Evolutionary conservation across 805 yeast species (phyloP).

Genomic region (Nakazawaea anatomiae): DNA sequence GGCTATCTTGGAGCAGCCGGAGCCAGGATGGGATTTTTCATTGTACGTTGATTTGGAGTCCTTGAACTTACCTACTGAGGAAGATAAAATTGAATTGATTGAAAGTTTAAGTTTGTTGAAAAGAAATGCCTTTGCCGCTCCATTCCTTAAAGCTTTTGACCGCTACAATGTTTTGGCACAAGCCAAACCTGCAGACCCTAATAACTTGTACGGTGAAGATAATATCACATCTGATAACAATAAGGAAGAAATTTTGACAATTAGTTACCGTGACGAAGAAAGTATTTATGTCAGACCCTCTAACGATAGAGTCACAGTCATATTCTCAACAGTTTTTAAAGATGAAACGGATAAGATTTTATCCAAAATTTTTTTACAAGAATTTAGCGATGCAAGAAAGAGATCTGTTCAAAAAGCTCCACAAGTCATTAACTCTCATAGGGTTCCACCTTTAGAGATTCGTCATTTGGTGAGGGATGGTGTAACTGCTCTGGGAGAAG

Average conservation of each 20-base stretch:
- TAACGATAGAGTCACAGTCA: slow-evolving; percentile 93
- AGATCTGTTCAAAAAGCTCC: slow-evolving; percentile 97
- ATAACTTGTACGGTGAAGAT: slow-evolving; percentile 35
- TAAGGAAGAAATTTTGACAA: slow-evolving; percentile 54
- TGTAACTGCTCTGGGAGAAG: slow-evolving; percentile 28
- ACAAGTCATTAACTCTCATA: slow-evolving; percentile 86
- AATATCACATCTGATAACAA: slow-evolving; percentile 24
- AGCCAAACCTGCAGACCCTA: slow-evolving; percentile 30
- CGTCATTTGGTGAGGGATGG: slow-evolving; percentile 34
- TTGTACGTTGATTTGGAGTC: slow-evolving; percentile 55
- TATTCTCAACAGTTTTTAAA: slow-evolving; percentile 88
- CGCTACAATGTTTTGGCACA: slow-evolving; percentile 67
- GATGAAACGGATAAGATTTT: slow-evolving; percentile 95
- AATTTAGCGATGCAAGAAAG: slow-evolving; percentile 93
- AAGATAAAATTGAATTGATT: slow-evolving; percentile 46
- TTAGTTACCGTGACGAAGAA: slow-evolving; percentile 91
- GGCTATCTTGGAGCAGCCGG: slow-evolving; percentile 37
- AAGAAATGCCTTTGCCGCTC: slow-evolving; percentile 86
- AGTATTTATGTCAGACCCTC: slow-evolving; percentile 86
- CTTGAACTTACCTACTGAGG: slow-evolving; percentile 30
- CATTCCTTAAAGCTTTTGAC: slow-evolving; percentile 80
- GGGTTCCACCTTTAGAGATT: slow-evolving; percentile 90
- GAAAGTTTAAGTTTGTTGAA: slow-evolving; percentile 69
- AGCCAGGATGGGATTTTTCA: slow-evolving; percentile 79
- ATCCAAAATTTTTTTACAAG: slow-evolving; percentile 86